These are phyloP conservation scores for Myxozyma neglecta DNA, from an alignment of 805 yeast genomes.

Conservation along the genomic window DNA sequence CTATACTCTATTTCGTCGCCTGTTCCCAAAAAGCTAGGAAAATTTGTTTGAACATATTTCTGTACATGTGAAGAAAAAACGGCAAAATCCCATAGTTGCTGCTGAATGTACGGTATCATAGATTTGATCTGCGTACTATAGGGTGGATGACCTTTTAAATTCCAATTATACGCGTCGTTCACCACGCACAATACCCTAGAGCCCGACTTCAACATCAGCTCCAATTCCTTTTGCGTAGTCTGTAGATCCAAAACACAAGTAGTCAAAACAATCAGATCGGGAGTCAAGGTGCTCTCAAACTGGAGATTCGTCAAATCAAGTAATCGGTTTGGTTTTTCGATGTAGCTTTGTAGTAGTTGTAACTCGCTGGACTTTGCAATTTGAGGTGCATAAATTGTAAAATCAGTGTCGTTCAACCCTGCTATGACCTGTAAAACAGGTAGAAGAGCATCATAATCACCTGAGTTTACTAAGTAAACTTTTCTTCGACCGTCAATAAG, in stretches of 20 bases:
- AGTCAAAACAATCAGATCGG: conserved; percentile 18
- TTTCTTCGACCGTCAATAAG: background rate
- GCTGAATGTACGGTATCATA: conserved; percentile 24
- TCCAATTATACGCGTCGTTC: conserved; percentile 25
- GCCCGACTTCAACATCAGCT: conserved; percentile 1
- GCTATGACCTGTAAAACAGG: too few species aligned
- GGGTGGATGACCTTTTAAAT: background rate
- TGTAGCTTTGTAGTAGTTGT: too few species aligned
- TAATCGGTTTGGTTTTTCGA: too few species aligned
- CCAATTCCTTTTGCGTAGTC: background rate
- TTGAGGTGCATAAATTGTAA: too few species aligned
- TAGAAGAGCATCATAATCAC: background rate
- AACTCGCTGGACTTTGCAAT: too few species aligned
- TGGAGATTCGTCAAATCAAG: too few species aligned
- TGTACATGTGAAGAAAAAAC: conserved; percentile 23
- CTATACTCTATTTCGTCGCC: conserved; percentile 1
- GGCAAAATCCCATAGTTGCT: conserved; percentile 21
- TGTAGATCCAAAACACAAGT: conserved; percentile 13
- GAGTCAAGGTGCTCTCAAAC: background rate
- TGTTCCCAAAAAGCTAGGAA: conserved; percentile 16
- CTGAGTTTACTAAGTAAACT: background rate
- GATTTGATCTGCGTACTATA: conserved; percentile 10
- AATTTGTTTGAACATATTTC: conserved; percentile 11
- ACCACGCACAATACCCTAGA: conserved; percentile 24
- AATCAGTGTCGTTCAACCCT: too few species aligned